Percentiles rank a stretch among this genome's conserved stretches.
These are phyloP conservation scores for Coelastrella sp. DNA, from an alignment of 139 green algal species.

Conservation along the genomic window DNA sequence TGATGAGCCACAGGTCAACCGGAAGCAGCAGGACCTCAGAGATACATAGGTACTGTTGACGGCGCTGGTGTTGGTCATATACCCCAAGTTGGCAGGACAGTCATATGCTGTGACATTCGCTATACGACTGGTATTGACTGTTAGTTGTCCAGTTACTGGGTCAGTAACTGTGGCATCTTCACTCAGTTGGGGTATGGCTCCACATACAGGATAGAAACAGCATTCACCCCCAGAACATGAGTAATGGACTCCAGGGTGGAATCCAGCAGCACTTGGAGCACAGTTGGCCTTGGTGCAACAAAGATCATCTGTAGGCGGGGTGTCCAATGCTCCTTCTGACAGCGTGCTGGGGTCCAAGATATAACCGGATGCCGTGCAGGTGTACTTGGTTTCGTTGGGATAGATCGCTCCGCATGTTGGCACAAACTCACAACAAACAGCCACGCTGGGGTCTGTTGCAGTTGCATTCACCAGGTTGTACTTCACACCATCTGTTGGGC, in stretches of 20 bases:
- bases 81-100: too few relatives aligned
- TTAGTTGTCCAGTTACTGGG: too few relatives aligned
- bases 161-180: too few relatives aligned
- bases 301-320: too few relatives aligned
- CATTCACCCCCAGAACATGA: background rate
- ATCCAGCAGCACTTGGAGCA: background rate
- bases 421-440: background rate
- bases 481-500: background rate
- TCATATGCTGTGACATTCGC: too few relatives aligned
- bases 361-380: background rate
- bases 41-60: background rate
- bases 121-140: too few relatives aligned
- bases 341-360: background rate
- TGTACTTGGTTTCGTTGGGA: background rate
- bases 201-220: background rate
- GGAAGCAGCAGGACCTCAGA: background rate
- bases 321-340: background rate
- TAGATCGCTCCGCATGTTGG: background rate
- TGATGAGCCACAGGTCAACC: background rate
- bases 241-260: background rate
- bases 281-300: background rate
- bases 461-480: background rate
- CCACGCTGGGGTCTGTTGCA: background rate
- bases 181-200: background rate
- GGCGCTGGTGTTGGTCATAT: background rate